Evolutionary conservation across 371 early-diverging fungal species (phyloP).

Genomic region (Mortierella sp.): DNA sequence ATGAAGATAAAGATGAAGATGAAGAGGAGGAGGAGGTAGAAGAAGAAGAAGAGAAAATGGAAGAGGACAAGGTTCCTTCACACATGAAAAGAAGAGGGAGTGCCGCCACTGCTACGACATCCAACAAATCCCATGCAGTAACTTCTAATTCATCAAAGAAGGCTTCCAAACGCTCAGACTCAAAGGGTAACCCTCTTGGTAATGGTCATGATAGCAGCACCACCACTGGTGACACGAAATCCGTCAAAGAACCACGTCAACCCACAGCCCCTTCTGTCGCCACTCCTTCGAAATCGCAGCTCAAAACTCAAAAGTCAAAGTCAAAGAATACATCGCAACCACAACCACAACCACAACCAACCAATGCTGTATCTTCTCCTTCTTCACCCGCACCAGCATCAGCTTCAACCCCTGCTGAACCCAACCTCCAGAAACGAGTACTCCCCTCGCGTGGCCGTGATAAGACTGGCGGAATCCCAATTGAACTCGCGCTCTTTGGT

Average conservation of each 20-base stretch:
- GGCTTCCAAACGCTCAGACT: background rate
- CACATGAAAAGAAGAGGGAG: background rate
- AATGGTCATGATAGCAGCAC: background rate
- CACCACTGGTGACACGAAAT: background rate
- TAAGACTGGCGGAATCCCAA: conserved; percentile 21
- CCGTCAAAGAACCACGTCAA: background rate
- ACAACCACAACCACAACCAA: background rate
- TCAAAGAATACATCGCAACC: conserved; percentile 6
- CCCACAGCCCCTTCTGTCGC: background rate
- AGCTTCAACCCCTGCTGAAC: background rate
- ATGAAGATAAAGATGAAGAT: background rate
- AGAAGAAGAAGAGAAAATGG: conserved; percentile 1
- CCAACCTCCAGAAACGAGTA: conserved; percentile 30
- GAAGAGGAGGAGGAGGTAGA: background rate
- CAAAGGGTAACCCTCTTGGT: background rate
- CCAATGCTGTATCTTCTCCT: background rate
- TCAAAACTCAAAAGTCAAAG: conserved; percentile 6
- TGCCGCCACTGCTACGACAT: background rate
- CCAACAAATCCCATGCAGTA: background rate
- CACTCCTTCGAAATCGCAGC: background rate
- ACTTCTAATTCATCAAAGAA: background rate
- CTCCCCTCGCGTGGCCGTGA: conserved; percentile 48
- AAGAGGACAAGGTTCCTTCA: background rate
- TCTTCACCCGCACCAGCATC: conserved; percentile 6
- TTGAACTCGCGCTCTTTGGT: conserved; percentile 29